Base-by-base conservation (phyloP, 1,284 basidiomycete genomes). In the Moesziomyces parantarcticus region DNA sequence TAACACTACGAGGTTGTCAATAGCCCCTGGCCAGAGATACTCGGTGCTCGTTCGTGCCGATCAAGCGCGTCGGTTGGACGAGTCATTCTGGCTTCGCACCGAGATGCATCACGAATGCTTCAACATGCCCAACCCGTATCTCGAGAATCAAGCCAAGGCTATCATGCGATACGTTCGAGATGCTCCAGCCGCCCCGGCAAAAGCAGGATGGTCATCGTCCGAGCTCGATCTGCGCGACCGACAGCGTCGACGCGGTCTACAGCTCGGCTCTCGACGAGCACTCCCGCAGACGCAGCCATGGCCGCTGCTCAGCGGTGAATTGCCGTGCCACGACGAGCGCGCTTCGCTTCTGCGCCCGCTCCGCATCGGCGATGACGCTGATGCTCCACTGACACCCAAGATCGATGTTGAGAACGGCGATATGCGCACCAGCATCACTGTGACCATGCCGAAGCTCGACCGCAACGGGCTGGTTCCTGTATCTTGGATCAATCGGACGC, bases 21-120 rank as follows among this genome's bases (percentile, higher is more conserved):
- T 87, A 40, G 83, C 85, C 23, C 83, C 86, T 20, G 87, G 86
- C 8, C 87, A 87, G 77, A 79, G 87, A n/a, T 87, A 87, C 68
- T 85, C 84, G 14, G 87, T 87, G 40, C 73, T 87, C 11, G 63
- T 88, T 13, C 64, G 29, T 1, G 42, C 53, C 3, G 21, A 47
- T 21, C 26, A n/a, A 16, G 16, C 21, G 29, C 7, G 13, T 8
- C 10, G 13, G 29, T 32, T 13, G 29, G 11, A 13, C 29, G 78
- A 1, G 69, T 26, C 22, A 2, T 51, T 54, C 7, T 64, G 58
- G 59, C 53, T 70, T 46, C 47, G 67, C 14, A 74, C 50, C 46
- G 80, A 65, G 77, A 81, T 48, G 83, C 83, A 50, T 85, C 84
- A 75, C 86, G 86, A 85, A 82, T 88, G 76, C 80, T 71, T 71